Base-by-base conservation (phyloP, 768 basidiomycete genomes). In the Paxillus ammoniavirescens region DNA sequence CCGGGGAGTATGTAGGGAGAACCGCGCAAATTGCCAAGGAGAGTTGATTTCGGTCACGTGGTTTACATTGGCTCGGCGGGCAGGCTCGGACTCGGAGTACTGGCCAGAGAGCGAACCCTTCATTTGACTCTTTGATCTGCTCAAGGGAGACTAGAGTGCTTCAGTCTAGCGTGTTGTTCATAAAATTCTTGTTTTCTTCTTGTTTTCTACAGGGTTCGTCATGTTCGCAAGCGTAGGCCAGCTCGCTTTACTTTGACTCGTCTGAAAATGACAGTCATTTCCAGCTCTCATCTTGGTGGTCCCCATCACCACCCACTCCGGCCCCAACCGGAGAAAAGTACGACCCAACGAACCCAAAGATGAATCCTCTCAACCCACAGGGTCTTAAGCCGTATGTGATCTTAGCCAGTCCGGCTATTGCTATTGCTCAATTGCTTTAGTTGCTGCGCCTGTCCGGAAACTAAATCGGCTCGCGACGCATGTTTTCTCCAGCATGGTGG, bases 381-480 rank as follows among this genome's bases (percentile, higher is more conserved):
- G 94, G 94, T n/a, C 73, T 97, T 49, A 99, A 98, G 69, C 90
- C 96, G 96, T 97, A 68, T 54, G 92, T 76, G 13, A 14, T 8
- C 18, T 26, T 17, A 8, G 28, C 35, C 8, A 4, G 2, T 17
- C 17, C 5, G 0, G 1, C 21, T 13, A 8, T 15, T 50, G 14
- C 12, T 13, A 23, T 15, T 60, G 28, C 42, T 38, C 35, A 10
- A 66, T 17, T 4, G 8, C 26, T 12, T 47, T 57, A 98, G 96
- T 62, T 98, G 96, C 62, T 98, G 96, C 65, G 96, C 95, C 41
- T 98, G 96, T 66, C 94, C 93, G 2, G 80, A 93, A 62, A 96
- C 94, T 2, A 98, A 98, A 70, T 82, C 87, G 2, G 80, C 79
- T n/a, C 82, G 97, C 10, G 97, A 99, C 70, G 87, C 94, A 59